These are phyloP conservation scores for Leptographium flavum DNA, from an alignment of 2,329 filamentous ascomycete genomes.

Conservation along the genomic window DNA sequence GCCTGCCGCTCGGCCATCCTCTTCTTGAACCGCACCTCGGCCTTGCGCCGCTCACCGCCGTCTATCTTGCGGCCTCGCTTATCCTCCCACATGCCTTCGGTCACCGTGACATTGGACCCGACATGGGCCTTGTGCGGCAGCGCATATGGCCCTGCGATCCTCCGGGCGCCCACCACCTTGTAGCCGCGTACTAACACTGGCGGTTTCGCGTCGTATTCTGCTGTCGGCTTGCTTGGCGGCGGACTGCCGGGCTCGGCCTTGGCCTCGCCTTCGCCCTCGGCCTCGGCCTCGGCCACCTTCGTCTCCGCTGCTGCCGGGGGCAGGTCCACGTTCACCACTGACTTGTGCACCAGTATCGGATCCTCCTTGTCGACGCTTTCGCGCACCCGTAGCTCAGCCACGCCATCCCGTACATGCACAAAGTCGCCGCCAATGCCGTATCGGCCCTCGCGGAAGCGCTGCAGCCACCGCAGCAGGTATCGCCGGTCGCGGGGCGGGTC, in stretches of 20 bases:
- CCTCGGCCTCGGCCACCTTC: neutral
- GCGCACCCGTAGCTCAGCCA: constrained; percentile 35
- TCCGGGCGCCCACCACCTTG: constrained; percentile 50
- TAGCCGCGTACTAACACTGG: constrained; percentile 43
- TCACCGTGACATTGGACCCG: constrained; percentile 52
- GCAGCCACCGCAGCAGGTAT: constrained; percentile 79
- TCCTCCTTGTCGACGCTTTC: constrained; percentile 20
- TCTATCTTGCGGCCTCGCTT: constrained; percentile 82
- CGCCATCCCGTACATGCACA: constrained; percentile 47
- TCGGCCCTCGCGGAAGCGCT: constrained; percentile 64
- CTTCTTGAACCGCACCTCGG: constrained; percentile 77
- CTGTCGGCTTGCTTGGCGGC: neutral
- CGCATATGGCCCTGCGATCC: constrained; percentile 63
- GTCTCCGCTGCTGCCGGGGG: neutral
- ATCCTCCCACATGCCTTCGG: constrained; percentile 89
- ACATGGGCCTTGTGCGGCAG: constrained; percentile 50
- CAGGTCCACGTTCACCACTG: constrained; percentile 38
- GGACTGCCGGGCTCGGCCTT: neutral
- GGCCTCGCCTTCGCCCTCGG: neutral
- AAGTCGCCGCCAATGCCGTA: constrained; percentile 77
- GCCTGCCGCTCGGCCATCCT: constrained; percentile 67
- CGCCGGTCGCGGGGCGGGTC: constrained; percentile 70
- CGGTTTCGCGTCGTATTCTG: constrained; percentile 18
- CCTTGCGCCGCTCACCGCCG: constrained; percentile 82
- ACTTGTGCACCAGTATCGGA: constrained; percentile 29